Percentiles rank a stretch among this genome's conserved stretches.
Conservation (phyloP, 2,329 filamentous ascomycete genomes). For the Colletotrichum sp. region DNA sequence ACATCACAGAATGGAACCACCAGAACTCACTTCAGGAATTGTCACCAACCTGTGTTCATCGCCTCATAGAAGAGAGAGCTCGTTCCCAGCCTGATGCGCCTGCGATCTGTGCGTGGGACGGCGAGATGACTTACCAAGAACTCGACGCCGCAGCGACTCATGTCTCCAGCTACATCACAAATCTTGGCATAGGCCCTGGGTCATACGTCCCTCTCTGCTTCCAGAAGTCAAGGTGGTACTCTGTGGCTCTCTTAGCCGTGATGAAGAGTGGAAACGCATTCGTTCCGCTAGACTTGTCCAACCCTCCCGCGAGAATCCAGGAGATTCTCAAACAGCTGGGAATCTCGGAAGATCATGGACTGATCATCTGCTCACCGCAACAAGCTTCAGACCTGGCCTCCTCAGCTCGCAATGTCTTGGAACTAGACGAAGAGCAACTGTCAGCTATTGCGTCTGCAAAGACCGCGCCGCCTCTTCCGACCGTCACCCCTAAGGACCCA, state of each 20-base stretch:
- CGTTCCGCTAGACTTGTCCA: constrained; percentile 29
- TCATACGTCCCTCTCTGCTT: constrained; percentile 29
- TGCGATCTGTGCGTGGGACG: constrained; percentile 24
- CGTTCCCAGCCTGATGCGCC: constrained; percentile 2
- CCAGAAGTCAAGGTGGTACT: constrained; percentile 30
- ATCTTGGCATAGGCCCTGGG: constrained; percentile 22
- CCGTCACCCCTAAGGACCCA: background rate
- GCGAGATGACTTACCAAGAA: constrained; percentile 11
- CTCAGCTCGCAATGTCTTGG: background rate
- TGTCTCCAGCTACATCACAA: background rate
- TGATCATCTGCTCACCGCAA: background rate
- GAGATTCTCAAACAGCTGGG: background rate
- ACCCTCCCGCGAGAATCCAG: background rate
- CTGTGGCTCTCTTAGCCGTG: constrained; percentile 31
- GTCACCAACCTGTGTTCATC: constrained; percentile 18
- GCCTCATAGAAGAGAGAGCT: constrained; percentile 20
- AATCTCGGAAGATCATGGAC: background rate
- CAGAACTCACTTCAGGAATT: rapidly evolving
- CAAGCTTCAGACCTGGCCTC: background rate
- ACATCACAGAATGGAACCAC: background rate
- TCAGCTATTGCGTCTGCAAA: background rate
- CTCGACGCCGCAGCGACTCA: background rate
- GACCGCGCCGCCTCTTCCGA: background rate
- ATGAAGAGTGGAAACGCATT: constrained; percentile 36
- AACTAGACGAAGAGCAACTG: background rate